Percentiles rank a stretch among this genome's conserved stretches.
These are phyloP conservation scores for Astrephomene gubernaculifera DNA, from an alignment of 139 green algal genomes.

Conservation along the genomic window DNA sequence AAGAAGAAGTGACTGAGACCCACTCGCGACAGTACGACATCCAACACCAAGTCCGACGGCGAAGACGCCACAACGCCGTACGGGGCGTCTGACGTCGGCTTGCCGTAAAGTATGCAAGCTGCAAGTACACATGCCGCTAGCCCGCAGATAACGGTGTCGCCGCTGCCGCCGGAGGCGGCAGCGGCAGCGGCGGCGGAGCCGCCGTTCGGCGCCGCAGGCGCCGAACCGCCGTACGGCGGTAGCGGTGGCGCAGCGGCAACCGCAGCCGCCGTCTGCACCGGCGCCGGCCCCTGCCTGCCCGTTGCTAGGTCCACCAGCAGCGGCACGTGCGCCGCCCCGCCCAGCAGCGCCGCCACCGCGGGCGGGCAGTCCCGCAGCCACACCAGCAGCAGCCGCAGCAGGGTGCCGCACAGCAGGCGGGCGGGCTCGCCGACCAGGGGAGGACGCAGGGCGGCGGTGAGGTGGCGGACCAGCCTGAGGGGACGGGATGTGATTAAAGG, in stretches of 20 bases:
- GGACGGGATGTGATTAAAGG: too few relatives aligned
- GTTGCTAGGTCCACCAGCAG: constrained; percentile 64
- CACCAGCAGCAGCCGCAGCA: constrained; percentile 74
- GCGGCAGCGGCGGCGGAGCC: not conserved
- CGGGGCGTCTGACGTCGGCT: constrained; percentile 6
- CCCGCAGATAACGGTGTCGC: constrained; percentile 46
- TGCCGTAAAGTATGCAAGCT: constrained; percentile 69
- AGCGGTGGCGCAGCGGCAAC: not conserved
- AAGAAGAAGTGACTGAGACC: constrained; percentile 64
- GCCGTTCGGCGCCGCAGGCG: not conserved
- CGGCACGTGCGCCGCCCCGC: constrained; percentile 53
- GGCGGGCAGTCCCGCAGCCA: constrained; percentile 76
- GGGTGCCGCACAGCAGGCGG: constrained; percentile 49
- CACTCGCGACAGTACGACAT: constrained; percentile 64
- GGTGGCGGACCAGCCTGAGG: constrained; percentile 17
- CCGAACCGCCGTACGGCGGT: not conserved
- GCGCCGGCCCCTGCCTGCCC: not conserved
- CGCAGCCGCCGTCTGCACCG: not conserved
- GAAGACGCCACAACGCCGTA: constrained; percentile 40
- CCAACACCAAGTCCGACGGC: constrained; percentile 58
- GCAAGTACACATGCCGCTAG: constrained; percentile 80
- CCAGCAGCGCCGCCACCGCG: constrained; percentile 67
- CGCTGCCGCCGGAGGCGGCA: not conserved
- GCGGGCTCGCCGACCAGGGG: constrained; percentile 19
- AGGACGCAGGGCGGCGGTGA: constrained; percentile 15